Conservation (phyloP, 2,329 filamentous ascomycete species). For the Didymella arachidicola region DNA sequence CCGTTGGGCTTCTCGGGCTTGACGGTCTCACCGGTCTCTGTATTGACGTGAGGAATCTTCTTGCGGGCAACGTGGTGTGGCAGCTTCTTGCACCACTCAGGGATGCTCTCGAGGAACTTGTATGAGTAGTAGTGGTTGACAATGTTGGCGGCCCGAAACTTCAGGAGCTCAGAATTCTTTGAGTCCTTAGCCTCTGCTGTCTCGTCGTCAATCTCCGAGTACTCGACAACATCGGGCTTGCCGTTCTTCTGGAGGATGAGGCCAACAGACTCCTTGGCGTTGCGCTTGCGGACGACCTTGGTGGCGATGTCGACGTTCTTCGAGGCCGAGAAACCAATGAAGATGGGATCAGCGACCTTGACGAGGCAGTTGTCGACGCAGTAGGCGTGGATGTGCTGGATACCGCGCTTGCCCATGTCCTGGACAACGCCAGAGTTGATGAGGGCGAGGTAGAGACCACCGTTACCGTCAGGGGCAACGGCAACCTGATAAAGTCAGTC, state of each 20-base stretch:
- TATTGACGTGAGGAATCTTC: slow-evolving; percentile 92
- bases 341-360: slow-evolving; percentile 94
- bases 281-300: slow-evolving; percentile 98
- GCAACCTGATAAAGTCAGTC: slow-evolving; percentile 66
- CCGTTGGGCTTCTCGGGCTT: slow-evolving; percentile 96
- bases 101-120: slow-evolving; percentile 88
- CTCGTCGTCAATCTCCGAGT: slow-evolving; percentile 90
- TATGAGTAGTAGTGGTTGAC: slow-evolving; percentile 99
- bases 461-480: slow-evolving; percentile 96
- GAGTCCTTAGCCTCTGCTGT: slow-evolving; percentile 90
- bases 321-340: slow-evolving; percentile 89
- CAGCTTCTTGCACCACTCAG: slow-evolving; percentile 82
- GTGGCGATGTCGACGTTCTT: slow-evolving; percentile 95
- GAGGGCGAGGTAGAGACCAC: slow-evolving; percentile 93
- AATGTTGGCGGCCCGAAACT: slow-evolving; percentile 98
- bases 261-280: slow-evolving; percentile 93
- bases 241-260: slow-evolving; percentile 95
- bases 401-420: slow-evolving; percentile 87
- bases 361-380: slow-evolving; percentile 99
- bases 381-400: slow-evolving; percentile 96
- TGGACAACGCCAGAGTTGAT: slow-evolving; percentile 79
- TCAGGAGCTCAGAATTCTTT: slow-evolving; percentile 81
- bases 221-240: slow-evolving; percentile 96
- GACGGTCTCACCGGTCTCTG: slow-evolving; percentile 76
- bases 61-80: slow-evolving; percentile 97